Conservation (phyloP, 257 asterid species). For the Solanum commersonii region DNA sequence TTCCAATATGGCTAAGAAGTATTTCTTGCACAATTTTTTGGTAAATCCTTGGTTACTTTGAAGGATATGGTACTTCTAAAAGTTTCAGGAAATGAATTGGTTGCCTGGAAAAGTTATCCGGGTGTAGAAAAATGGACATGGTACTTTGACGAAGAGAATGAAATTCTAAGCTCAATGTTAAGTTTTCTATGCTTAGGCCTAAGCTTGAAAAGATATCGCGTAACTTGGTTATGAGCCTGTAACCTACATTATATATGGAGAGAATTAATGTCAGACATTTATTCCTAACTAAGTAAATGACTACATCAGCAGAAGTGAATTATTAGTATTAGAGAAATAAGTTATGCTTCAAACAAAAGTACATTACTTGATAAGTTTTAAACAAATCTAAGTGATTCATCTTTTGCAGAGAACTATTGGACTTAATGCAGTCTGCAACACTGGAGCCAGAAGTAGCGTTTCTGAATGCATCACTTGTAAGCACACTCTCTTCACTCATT, state of each 20-base stretch:
- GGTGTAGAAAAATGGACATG: neutral
- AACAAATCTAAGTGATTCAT: neutral
- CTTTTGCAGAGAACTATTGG: slow-evolving; percentile 58
- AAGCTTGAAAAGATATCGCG: neutral
- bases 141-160: neutral
- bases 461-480: slow-evolving; percentile 82
- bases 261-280: neutral
- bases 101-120: neutral
- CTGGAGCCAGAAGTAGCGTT: slow-evolving; percentile 82
- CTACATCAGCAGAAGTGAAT: neutral
- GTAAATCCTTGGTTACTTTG: neutral
- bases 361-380: neutral
- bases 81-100: neutral
- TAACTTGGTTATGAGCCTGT: neutral
- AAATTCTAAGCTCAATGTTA: neutral
- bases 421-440: slow-evolving; percentile 70
- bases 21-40: neutral
- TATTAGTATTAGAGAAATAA: neutral
- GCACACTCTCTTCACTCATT: slow-evolving; percentile 9
- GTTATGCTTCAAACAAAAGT: neutral
- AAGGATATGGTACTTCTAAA: neutral
- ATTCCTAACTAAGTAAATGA: neutral
- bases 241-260: neutral
- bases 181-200: neutral
- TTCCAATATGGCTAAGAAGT: neutral